phyloP scores from a whole-genome alignment of 2,329 filamentous ascomycete genomes.

The Arthrobotrys iridis region DNA sequence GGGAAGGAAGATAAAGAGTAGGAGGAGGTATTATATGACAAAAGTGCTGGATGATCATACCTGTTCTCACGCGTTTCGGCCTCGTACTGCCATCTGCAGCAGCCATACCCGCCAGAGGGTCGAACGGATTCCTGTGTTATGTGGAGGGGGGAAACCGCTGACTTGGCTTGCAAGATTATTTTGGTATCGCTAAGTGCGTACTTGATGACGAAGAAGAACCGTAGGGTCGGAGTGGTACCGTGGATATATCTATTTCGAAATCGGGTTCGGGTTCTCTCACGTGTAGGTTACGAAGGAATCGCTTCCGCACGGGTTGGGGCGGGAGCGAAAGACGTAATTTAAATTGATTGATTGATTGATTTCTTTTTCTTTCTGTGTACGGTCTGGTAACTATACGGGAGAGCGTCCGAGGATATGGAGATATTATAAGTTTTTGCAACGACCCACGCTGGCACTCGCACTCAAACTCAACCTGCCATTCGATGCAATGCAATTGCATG shows the following conservation, averaged over 20 bases:
- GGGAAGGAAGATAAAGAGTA: background rate
- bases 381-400: too few relatives aligned
- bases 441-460: too few relatives aligned
- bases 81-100: conserved; percentile 64
- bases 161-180: too few relatives aligned
- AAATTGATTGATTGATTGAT: background rate
- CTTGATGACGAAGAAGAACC: conserved; percentile 5
- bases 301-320: background rate
- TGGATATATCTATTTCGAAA: background rate
- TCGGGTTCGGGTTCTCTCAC: background rate
- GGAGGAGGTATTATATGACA: too few relatives aligned
- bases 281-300: conserved; percentile 2
- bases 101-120: conserved; percentile 42
- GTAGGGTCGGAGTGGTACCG: background rate
- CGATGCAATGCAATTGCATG: background rate
- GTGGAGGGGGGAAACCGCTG: background rate
- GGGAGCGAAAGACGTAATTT: background rate
- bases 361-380: too few relatives aligned
- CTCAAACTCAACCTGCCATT: too few relatives aligned
- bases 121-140: conserved; percentile 15
- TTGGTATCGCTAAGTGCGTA: background rate
- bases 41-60: conserved; percentile 68
- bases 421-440: too few relatives aligned
- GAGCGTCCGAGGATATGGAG: too few relatives aligned
- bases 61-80: conserved; percentile 86